A percentile compares a stretch with the other conserved stretches of the same genome.
phyloP scores from a whole-genome alignment of 257 asterid genomes.

The Sherardia arvensis region DNA sequence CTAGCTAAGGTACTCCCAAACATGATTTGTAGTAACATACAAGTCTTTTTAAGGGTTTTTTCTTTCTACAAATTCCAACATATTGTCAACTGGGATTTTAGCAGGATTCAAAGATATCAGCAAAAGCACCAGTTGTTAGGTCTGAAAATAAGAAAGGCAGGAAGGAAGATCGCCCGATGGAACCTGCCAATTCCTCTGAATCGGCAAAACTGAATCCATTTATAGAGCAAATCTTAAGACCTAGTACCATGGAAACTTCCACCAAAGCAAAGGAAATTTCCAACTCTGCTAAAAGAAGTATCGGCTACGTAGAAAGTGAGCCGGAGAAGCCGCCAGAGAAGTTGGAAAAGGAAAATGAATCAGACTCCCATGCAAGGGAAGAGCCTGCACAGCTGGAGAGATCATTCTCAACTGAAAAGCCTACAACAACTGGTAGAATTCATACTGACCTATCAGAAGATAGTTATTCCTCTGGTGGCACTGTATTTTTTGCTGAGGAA shows the following conservation, averaged over 20 bases:
- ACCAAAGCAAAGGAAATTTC: slow-evolving; percentile 13
- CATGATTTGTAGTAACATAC: not conserved
- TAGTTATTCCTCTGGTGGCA: slow-evolving; percentile 15
- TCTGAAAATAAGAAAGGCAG: slow-evolving; percentile 32
- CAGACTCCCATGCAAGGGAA: slow-evolving; percentile 9
- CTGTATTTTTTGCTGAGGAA: slow-evolving; percentile 29
- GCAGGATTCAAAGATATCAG: slow-evolving; percentile 42
- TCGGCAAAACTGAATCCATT: slow-evolving; percentile 18
- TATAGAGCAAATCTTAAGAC: slow-evolving; percentile 15
- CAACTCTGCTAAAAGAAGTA: slow-evolving; percentile 11
- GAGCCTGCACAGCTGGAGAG: slow-evolving; percentile 19
- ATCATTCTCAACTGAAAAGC: slow-evolving; percentile 29
- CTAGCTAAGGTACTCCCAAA: slow-evolving; percentile 48
- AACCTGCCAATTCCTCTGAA: slow-evolving; percentile 16
- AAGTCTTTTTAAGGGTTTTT: slow-evolving; percentile 11
- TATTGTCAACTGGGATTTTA: slow-evolving; percentile 18
- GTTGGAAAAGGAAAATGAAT: slow-evolving; percentile 15
- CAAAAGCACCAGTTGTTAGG: slow-evolving; percentile 32
- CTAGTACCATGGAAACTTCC: slow-evolving; percentile 12
- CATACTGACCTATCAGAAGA: slow-evolving; percentile 21
- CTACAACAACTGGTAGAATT: slow-evolving; percentile 32
- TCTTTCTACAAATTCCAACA: slow-evolving; percentile 11
- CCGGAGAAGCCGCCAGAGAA: slow-evolving; percentile 6
- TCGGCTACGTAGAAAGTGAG: slow-evolving; percentile 10
- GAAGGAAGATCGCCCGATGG: slow-evolving; percentile 25